These are phyloP conservation scores for Apophysomyces variabilis DNA, from an alignment of 371 early-diverging fungal genomes.

Conservation along the genomic window DNA sequence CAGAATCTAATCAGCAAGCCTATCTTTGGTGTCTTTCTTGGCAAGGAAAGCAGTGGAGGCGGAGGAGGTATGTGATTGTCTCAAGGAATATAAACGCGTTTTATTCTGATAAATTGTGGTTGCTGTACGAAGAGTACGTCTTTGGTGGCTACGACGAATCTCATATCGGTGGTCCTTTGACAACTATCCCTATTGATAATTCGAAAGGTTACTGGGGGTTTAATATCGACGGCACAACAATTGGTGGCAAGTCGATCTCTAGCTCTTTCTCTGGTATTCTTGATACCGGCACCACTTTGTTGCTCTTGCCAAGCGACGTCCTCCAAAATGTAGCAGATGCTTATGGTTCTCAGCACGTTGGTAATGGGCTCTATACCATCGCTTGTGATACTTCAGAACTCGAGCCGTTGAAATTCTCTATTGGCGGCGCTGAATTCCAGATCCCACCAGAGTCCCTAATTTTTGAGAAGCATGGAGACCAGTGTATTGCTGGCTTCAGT, in stretches of 20 bases:
- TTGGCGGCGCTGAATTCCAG: slow-evolving; percentile 16
- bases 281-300: slow-evolving; percentile 59
- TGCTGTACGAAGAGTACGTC: slow-evolving; percentile 26
- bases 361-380: slow-evolving; percentile 28
- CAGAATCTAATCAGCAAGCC: slow-evolving; percentile 23
- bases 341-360: slow-evolving; percentile 18
- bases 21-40: slow-evolving; percentile 28
- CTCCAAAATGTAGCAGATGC: slow-evolving; percentile 25
- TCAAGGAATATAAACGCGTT: background rate
- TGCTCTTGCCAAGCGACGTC: slow-evolving; percentile 49
- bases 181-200: slow-evolving; percentile 41
- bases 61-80: slow-evolving; percentile 16
- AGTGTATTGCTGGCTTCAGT: slow-evolving; percentile 34
- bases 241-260: background rate
- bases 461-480: background rate
- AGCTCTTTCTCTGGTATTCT: slow-evolving; percentile 38
- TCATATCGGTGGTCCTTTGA: slow-evolving; percentile 40
- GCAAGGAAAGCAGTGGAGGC: slow-evolving; percentile 15
- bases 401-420: slow-evolving; percentile 15
- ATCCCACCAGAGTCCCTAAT: slow-evolving; percentile 17
- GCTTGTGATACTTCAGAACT: slow-evolving; percentile 22
- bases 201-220: slow-evolving; percentile 23
- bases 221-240: background rate
- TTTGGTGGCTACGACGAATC: slow-evolving; percentile 48
- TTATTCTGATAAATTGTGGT: too few species aligned